Base-by-base conservation (phyloP, 371 early-diverging fungal genomes). In the Syncephalis plumigaleata region DNA sequence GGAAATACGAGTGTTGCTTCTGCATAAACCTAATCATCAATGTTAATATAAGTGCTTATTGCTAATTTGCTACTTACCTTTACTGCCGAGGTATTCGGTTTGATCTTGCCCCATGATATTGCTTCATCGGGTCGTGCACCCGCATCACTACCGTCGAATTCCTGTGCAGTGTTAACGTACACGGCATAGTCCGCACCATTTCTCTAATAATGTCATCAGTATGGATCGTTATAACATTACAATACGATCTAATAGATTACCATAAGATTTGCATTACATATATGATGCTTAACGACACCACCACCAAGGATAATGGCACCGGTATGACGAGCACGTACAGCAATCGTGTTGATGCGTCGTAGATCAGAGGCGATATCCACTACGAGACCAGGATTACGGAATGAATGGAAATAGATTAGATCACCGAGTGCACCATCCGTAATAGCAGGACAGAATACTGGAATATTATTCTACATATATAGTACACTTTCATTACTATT, bases 261-360 rank as follows among this genome's bases (percentile, higher is more conserved):
- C 97, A 96, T 96, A 37, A 99, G 69, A 62, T 99, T 99, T 25
- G 99, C 99, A 60, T 99, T 99, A 61, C 96, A 91, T 54, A 98
- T 98, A 61, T 98, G 99, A 65, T 99, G 99, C 66, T 99, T 99
- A 50, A 98, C 73, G 13, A 98, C 69, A 15, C 99, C 99, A 52
- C 97, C 94, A n/a, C 99, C 99, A 24, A 98, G 69, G 51, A 99
- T 93, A 37, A 99, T 89, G 57, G 92, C 81, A 20, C 99, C 98
- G 0, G 98, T 96, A 65, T 91, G 88, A 53, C 84, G 80, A 13
- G 90, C 90, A 68, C 80, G 86, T 0, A 98, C 86, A 1, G 97
- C 91, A 53, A 92, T 76, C 55, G 77, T 76, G 66, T 99, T 99
- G 61, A 99, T 82, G 15, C 68, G 70, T 4, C 89, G 76, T 48